phyloP scores from a whole-genome alignment of 2,329 filamentous ascomycete genomes.

The Tothia fuscella region DNA sequence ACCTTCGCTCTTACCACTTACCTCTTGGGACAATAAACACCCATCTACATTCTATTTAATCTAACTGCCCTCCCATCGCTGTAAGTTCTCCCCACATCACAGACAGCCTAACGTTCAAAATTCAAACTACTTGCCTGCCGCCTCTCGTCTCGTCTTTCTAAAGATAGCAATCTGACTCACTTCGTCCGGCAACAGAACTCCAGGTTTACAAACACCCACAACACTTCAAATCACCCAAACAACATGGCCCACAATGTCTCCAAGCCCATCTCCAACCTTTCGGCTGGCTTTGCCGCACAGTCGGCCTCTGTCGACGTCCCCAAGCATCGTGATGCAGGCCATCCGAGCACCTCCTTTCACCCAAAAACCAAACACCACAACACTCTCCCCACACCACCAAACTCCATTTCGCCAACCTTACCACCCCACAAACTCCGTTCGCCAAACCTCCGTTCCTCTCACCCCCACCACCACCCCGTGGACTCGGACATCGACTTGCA shows the following conservation, averaged over 20 bases:
- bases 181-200: not conserved
- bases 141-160: no score
- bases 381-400: constrained; percentile 78
- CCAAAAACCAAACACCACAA: constrained; percentile 16
- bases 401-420: constrained; percentile 84
- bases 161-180: constrained; percentile 1
- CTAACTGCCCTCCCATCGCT: no score
- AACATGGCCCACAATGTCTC: constrained; percentile 25
- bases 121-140: no score
- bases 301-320: constrained; percentile 16
- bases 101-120: not conserved
- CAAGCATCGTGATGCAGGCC: constrained; percentile 19
- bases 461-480: constrained; percentile 37
- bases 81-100: no score
- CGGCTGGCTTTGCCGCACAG: constrained; percentile 25
- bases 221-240: not conserved
- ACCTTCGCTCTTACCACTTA: no score
- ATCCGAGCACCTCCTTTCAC: constrained; percentile 10
- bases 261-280: constrained; percentile 29
- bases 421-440: constrained; percentile 69
- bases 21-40: no score
- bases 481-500: constrained; percentile 84
- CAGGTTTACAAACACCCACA: not conserved
- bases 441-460: constrained; percentile 31
- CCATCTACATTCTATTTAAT: no score